A percentile compares a stretch with the other conserved stretches of the same genome.
These are phyloP conservation scores for Paraphoma sp. DNA, from an alignment of 2,329 filamentous ascomycete species.

Conservation along the genomic window DNA sequence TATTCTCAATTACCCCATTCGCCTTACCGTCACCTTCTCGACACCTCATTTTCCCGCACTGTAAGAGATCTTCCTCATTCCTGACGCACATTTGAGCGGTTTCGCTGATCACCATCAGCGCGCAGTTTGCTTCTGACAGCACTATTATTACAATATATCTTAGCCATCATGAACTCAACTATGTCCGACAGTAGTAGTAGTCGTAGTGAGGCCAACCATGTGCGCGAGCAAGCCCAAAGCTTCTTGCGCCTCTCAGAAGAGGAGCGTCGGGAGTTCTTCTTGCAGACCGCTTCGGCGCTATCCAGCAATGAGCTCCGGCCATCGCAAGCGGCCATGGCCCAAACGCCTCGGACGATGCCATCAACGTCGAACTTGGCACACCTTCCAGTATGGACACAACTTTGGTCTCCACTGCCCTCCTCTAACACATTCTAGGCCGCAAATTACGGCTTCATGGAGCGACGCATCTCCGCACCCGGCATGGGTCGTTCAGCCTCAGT, in stretches of 20 bases:
- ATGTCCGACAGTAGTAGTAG: slow-evolving; percentile 25
- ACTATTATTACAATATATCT: slow-evolving; percentile 9
- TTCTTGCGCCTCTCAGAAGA: slow-evolving; percentile 48
- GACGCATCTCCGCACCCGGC: slow-evolving; percentile 42
- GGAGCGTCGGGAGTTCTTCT: slow-evolving; percentile 45
- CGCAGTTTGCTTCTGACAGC: slow-evolving; percentile 24
- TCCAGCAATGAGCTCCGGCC: slow-evolving; percentile 23
- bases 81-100: slow-evolving; percentile 6
- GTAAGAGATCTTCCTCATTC: slow-evolving; percentile 25
- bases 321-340: slow-evolving; percentile 26
- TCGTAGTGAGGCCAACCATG: slow-evolving; percentile 21
- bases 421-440: slow-evolving; percentile 41
- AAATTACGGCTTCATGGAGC: slow-evolving; percentile 37
- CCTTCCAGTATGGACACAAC: slow-evolving; percentile 39
- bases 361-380: slow-evolving; percentile 29
- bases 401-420: slow-evolving; percentile 33
- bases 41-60: slow-evolving; percentile 12
- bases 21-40: slow-evolving; percentile 1
- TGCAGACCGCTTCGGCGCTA: slow-evolving; percentile 29
- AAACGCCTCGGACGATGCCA: slow-evolving; percentile 46
- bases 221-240: slow-evolving; percentile 45
- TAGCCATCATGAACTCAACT: slow-evolving; percentile 34
- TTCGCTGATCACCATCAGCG: slow-evolving; percentile 32
- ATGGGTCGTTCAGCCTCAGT: slow-evolving; percentile 42
- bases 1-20: slow-evolving; percentile 22